Percentiles rank a stretch among this genome's conserved stretches.
Conservation (phyloP, 495 filamentous ascomycete species). For the Penicillium salamii region DNA sequence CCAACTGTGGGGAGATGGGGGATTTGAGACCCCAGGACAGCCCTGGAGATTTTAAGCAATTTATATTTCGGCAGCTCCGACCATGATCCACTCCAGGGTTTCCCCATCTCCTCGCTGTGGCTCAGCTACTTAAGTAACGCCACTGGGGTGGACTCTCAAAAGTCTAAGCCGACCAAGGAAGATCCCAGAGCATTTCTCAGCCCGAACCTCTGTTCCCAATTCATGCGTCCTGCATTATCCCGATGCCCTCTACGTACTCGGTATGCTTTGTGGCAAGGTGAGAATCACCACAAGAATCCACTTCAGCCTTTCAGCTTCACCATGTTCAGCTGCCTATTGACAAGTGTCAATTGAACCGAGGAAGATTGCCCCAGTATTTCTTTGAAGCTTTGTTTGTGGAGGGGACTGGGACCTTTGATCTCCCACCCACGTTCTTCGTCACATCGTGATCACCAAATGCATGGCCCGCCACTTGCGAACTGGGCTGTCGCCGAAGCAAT, state of each 20-base stretch:
- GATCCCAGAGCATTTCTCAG: conserved; percentile 12
- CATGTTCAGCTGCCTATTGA: not conserved
- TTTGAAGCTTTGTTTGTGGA: not conserved
- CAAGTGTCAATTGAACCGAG: not conserved
- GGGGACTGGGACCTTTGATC: not conserved
- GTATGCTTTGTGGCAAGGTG: too few relatives aligned
- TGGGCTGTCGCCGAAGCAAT: conserved; percentile 24
- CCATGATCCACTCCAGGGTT: not conserved
- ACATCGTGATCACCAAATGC: conserved; percentile 33
- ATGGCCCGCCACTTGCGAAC: conserved; percentile 41
- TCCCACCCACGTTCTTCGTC: conserved; percentile 18
- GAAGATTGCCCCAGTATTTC: too few relatives aligned
- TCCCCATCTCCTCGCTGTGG: too few relatives aligned
- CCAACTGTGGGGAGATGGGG: too few relatives aligned
- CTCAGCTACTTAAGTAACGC: too few relatives aligned
- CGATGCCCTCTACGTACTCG: conserved; percentile 6
- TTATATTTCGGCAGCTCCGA: too few relatives aligned
- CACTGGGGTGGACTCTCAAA: too few relatives aligned
- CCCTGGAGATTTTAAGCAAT: too few relatives aligned
- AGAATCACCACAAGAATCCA: too few relatives aligned
- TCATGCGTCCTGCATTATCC: conserved; percentile 13
- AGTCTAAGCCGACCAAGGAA: conserved; percentile 12
- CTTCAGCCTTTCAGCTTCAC: not conserved
- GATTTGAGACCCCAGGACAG: too few relatives aligned
- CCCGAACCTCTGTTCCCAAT: conserved; percentile 9